Evolutionary conservation across 495 filamentous ascomycete genomes (phyloP), one percentile per base, ranked within the genome.

Genomic region (Neurospora sp.): DNA sequence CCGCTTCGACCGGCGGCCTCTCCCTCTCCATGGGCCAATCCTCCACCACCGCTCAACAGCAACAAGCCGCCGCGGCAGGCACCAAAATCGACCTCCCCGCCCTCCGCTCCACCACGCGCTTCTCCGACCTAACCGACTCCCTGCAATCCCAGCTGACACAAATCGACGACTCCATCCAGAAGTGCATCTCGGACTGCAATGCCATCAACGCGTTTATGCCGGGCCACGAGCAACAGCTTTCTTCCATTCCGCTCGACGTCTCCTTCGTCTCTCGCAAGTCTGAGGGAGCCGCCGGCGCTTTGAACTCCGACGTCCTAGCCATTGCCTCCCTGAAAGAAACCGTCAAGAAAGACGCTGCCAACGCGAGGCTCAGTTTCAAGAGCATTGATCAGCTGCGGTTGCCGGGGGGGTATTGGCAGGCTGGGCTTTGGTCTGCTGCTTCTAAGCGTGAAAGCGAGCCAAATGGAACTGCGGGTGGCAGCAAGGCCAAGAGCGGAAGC

Each of bases 31-130:
- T 86, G 75, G 80, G 86, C 72, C 87, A 88, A 73, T 80, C 79
- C 20, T 4, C 1, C 49, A 14, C 49, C 3, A 81, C 78, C 76
- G 79, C 77, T 16, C 83, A 83, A 69, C 84, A 84, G 69, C 83
- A 83, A 69, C 84, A 84, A 70, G 87, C 88, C 71, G 82, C 82
- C 2, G 84, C 90, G 8, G 88, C 92, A 8, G 93, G 93, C 8
- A 93, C 94, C 20, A 90, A 91, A 71, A 90, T 97, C 42, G 91
- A 94, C 81, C 79, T 92, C 39, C 88, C 86, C 80, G 91, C 93
- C 78, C 85, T 98, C 31, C 87, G 92, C 12, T 88, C 92, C 6
- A 97, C 94, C 0, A 97, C 96, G 9, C 91, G 96, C 72, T 97
- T 94, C 84, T 90, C 91, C 80, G 95, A 97, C 83, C 90, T 96